Evolutionary conservation across 371 early-diverging fungal genomes (phyloP).

Genomic region (Rhizopus arrhizus): DNA sequence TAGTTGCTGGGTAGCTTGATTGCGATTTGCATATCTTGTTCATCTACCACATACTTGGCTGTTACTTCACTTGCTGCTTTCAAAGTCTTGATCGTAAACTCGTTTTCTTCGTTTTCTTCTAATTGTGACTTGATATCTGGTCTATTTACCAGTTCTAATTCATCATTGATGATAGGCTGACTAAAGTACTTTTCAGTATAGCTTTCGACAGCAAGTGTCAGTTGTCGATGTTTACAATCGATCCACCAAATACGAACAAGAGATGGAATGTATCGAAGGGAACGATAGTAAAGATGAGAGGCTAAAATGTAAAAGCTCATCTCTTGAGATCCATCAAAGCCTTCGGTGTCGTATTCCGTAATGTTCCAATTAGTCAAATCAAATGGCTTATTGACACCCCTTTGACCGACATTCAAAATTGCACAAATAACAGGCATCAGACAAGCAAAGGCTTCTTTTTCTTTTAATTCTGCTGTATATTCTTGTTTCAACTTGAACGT

Average conservation of each 20-base stretch:
- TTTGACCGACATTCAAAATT: constrained; percentile 65
- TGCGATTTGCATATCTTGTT: constrained; percentile 80
- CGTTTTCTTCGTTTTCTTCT: constrained; percentile 55
- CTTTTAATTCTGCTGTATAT: constrained; percentile 66
- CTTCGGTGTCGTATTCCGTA: constrained; percentile 63
- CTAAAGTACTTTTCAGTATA: constrained; percentile 77
- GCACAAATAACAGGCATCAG: constrained; percentile 67
- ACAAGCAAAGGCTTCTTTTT: constrained; percentile 49
- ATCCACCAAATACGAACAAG: constrained; percentile 80
- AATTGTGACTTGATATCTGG: constrained; percentile 51
- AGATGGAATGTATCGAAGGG: constrained; percentile 71
- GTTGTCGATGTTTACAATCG: constrained; percentile 78
- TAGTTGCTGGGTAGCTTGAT: constrained; percentile 80
- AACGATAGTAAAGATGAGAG: constrained; percentile 73
- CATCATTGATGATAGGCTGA: constrained; percentile 65
- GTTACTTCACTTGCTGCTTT: constrained; percentile 72
- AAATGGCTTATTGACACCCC: constrained; percentile 50
- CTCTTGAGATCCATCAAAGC: constrained; percentile 59
- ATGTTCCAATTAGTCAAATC: constrained; percentile 77
- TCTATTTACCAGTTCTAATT: constrained; percentile 58
- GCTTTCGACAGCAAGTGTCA: constrained; percentile 73
- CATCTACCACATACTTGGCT: constrained; percentile 83
- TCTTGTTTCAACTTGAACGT: constrained; percentile 75
- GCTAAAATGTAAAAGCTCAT: constrained; percentile 68
- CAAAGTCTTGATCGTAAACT: constrained; percentile 72